Percentiles rank a stretch among this genome's conserved stretches.
Evolutionary conservation across 1,139 yeast species (phyloP).

Genomic region (Geotrichum reessii): DNA sequence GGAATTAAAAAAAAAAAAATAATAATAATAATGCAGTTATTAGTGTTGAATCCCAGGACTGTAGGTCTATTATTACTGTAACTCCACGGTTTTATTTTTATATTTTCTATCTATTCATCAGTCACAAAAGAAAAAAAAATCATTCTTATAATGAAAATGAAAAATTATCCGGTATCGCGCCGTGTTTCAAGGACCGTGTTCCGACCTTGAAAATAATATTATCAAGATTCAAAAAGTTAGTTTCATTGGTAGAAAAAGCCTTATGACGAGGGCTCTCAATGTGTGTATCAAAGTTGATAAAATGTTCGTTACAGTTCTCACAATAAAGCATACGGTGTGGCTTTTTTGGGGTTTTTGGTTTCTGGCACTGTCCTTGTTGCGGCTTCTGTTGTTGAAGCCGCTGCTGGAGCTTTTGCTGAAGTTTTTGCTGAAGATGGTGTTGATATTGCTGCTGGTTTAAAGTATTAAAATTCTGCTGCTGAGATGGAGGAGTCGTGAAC

Average conservation of each 20-base stretch:
- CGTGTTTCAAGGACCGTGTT: background rate
- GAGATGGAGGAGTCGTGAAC: background rate
- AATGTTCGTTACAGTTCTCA: conserved; percentile 2
- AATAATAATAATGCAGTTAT: no score
- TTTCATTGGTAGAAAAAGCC: background rate
- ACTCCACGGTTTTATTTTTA: no score
- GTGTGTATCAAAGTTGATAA: conserved; percentile 1
- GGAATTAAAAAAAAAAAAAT: no score
- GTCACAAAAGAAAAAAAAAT: no score
- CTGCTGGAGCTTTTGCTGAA: background rate
- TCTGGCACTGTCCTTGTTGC: background rate
- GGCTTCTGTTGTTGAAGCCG: background rate
- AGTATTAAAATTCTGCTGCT: background rate
- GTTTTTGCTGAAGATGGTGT: background rate
- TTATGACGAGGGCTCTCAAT: background rate
- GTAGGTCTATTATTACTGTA: no score
- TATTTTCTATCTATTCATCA: no score
- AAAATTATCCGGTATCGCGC: background rate
- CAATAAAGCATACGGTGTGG: conserved; percentile 1
- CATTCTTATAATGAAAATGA: no score
- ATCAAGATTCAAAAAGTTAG: conserved; percentile 1
- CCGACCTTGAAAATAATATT: background rate
- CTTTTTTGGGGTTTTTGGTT: background rate
- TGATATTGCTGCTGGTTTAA: background rate
- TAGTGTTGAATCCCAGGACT: no score